Conservation (phyloP, 441 rosid genomes). For the Pelargonium australe region DNA sequence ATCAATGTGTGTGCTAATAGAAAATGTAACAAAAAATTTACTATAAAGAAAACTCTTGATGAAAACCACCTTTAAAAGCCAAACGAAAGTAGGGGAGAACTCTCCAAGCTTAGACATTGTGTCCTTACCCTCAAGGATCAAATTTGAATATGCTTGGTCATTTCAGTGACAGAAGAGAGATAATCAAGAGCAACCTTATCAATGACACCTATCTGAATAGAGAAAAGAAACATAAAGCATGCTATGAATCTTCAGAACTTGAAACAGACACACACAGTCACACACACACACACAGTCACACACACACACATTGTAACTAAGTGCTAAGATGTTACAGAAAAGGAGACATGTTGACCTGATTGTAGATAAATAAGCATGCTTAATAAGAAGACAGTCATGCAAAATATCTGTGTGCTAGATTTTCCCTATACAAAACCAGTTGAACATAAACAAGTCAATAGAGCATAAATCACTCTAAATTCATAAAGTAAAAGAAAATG, state of each 20-base stretch:
- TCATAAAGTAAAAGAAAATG: too few relatives aligned
- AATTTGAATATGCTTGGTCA: conserved; percentile 93
- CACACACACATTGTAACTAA: not conserved
- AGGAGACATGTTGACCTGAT: conserved; percentile 51
- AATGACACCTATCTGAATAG: conserved; percentile 83
- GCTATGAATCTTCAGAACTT: too few relatives aligned
- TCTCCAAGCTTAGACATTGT: conserved; percentile 79
- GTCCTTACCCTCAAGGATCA: conserved; percentile 74
- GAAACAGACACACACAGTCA: too few relatives aligned
- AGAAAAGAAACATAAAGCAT: conserved; percentile 1
- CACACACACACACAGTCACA: too few relatives aligned
- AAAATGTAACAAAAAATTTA: not conserved
- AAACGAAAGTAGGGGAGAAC: conserved; percentile 95
- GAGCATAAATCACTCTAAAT: not conserved
- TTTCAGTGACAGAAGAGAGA: conserved; percentile 91
- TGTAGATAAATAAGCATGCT: conserved; percentile 80
- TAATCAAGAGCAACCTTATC: conserved; percentile 95
- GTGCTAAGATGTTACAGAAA: not conserved
- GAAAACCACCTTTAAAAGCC: conserved; percentile 80
- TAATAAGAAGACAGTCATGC: conserved; percentile 86
- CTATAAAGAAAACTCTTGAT: too few relatives aligned
- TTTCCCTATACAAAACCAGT: conserved; percentile 48
- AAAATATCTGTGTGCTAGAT: conserved; percentile 95
- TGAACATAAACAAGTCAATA: conserved; percentile 8
- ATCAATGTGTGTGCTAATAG: too few relatives aligned